These are phyloP conservation scores for Nakaseomyces bracarensis DNA, from an alignment of 1,139 yeast species.

Conservation along the genomic window DNA sequence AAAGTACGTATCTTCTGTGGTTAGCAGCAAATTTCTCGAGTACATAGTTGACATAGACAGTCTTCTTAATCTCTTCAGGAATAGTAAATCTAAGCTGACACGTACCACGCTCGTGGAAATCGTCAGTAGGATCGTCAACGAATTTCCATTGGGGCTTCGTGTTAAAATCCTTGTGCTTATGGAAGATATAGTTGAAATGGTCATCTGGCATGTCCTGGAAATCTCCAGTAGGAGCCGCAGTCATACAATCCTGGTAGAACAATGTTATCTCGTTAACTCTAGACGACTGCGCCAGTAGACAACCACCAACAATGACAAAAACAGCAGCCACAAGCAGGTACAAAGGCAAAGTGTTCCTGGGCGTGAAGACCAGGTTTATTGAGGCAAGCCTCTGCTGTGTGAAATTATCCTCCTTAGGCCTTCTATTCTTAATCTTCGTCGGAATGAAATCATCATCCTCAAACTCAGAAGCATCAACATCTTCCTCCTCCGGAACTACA, in stretches of 20 bases:
- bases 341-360: slow-evolving; percentile 78
- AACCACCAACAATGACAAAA: slow-evolving; percentile 88
- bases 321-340: slow-evolving; percentile 68
- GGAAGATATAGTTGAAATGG: slow-evolving; percentile 48
- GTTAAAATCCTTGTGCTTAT: slow-evolving; percentile 32
- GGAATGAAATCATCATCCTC: slow-evolving; percentile 30
- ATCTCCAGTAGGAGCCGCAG: slow-evolving; percentile 43
- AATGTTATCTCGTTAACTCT: slow-evolving; percentile 70
- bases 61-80: slow-evolving; percentile 67
- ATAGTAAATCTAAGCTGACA: slow-evolving; percentile 72
- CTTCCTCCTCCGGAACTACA: slow-evolving; percentile 25
- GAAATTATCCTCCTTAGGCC: slow-evolving; percentile 61
- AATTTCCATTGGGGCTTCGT: slow-evolving; percentile 61
- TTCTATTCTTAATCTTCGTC: slow-evolving; percentile 40
- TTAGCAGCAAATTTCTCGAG: slow-evolving; percentile 81
- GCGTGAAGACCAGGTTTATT: slow-evolving; percentile 76
- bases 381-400: slow-evolving; percentile 57
- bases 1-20: slow-evolving; percentile 87
- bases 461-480: slow-evolving; percentile 31
- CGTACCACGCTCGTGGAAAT: slow-evolving; percentile 46
- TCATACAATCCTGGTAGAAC: slow-evolving; percentile 71
- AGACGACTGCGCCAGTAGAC: slow-evolving; percentile 74
- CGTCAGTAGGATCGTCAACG: slow-evolving; percentile 37
- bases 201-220: slow-evolving; percentile 57
- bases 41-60: slow-evolving; percentile 72